Percentiles rank a stretch among this genome's conserved stretches.
phyloP scores from a whole-genome alignment of 495 filamentous ascomycete genomes.

The Neurospora sp. region DNA sequence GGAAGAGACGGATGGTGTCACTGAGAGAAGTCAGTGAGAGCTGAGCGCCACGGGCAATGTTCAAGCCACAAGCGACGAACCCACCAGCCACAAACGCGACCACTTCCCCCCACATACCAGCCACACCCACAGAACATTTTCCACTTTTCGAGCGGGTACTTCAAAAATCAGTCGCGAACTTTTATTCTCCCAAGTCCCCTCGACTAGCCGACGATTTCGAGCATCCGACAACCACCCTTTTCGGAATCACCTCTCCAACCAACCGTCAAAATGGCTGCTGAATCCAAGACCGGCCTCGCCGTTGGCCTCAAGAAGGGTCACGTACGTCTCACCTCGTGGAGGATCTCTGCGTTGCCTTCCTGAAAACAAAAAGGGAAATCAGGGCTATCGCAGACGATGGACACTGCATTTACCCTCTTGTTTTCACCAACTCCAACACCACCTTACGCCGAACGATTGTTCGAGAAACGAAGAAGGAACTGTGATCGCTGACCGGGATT shows the following conservation, averaged over 20 bases:
- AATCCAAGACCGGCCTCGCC: constrained; percentile 58
- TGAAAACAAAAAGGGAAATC: constrained; percentile 6
- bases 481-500: constrained; percentile 31
- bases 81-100: not conserved
- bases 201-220: constrained; percentile 12
- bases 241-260: constrained; percentile 4
- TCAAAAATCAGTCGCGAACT: constrained; percentile 9
- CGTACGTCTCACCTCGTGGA: constrained; percentile 63
- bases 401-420: constrained; percentile 11
- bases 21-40: not conserved
- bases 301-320: constrained; percentile 83
- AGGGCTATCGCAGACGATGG: constrained; percentile 18
- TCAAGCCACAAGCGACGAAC: not conserved
- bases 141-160: not conserved
- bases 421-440: not conserved
- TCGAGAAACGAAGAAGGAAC: not conserved
- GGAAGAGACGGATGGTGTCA: not conserved
- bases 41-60: no score
- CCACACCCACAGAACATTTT: constrained; percentile 15
- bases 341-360: constrained; percentile 43
- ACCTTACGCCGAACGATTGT: not conserved
- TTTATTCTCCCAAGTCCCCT: constrained; percentile 11
- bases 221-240: constrained; percentile 11
- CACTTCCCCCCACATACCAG: constrained; percentile 1
- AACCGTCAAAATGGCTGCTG: constrained; percentile 28